A percentile compares a stretch with the other conserved stretches of the same genome.
Evolutionary conservation across 2,329 filamentous ascomycete genomes (phyloP).

Genomic region (Chaetomium olivaceum): DNA sequence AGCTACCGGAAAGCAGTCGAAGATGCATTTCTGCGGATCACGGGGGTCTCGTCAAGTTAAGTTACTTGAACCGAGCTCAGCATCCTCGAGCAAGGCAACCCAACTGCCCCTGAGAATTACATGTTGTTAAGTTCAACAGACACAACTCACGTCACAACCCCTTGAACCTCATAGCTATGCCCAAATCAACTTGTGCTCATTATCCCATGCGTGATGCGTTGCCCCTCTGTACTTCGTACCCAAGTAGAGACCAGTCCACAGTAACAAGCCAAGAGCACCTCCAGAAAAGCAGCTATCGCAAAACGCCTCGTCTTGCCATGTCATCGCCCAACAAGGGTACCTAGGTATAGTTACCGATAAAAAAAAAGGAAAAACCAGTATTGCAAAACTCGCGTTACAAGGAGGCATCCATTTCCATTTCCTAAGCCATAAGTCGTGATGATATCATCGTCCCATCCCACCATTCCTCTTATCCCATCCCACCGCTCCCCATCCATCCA

Average conservation of each 20-base stretch:
- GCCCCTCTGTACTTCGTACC: background rate
- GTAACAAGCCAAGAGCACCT: background rate
- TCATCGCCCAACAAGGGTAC: background rate
- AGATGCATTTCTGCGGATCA: too few relatives aligned
- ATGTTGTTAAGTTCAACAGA: background rate
- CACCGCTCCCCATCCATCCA: background rate
- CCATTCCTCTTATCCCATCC: background rate
- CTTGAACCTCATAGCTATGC: background rate
- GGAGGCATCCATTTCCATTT: background rate
- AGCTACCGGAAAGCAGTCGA: background rate
- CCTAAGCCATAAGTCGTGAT: background rate
- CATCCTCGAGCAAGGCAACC: too few relatives aligned
- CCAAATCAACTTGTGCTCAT: background rate
- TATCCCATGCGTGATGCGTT: background rate
- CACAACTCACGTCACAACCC: background rate
- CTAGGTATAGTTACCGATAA: background rate
- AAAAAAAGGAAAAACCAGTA: background rate
- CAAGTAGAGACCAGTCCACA: background rate
- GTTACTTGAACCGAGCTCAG: too few relatives aligned
- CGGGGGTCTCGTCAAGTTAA: too few relatives aligned
- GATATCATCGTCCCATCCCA: background rate
- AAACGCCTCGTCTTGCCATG: constrained; percentile 3
- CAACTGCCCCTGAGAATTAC: too few relatives aligned
- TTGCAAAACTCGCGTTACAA: constrained; percentile 3
- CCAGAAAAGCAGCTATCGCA: background rate